phyloP scores from a whole-genome alignment of 352 stramenopile genomes.

The Peronospora belbahrii region DNA sequence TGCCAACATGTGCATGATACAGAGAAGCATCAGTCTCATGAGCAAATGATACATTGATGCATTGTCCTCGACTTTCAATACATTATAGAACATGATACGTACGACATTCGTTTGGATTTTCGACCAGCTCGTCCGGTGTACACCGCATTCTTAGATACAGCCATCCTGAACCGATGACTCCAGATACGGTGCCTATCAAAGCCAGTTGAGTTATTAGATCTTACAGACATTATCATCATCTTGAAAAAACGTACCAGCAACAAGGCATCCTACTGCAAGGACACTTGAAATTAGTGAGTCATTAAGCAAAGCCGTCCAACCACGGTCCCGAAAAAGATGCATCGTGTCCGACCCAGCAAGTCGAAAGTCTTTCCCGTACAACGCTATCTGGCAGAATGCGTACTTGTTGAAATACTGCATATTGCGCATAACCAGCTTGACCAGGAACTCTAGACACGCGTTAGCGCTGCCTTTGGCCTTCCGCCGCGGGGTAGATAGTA shows the following conservation, averaged over 20 bases:
- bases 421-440: constrained; percentile 61
- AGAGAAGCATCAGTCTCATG: background rate
- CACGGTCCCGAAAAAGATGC: constrained; percentile 70
- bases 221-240: background rate
- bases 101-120: constrained; percentile 52
- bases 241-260: constrained; percentile 51
- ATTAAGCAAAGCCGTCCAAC: constrained; percentile 73
- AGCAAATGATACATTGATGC: background rate
- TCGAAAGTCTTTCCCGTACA: constrained; percentile 83
- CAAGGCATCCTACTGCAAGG: constrained; percentile 59
- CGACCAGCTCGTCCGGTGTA: constrained; percentile 36
- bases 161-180: constrained; percentile 63
- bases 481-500: constrained; percentile 59
- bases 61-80: background rate
- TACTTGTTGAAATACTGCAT: constrained; percentile 86
- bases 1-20: constrained; percentile 14
- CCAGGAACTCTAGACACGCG: constrained; percentile 75
- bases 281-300: constrained; percentile 76
- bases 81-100: constrained; percentile 17
- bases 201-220: background rate
- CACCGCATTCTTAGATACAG: constrained; percentile 66
- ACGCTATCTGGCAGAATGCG: constrained; percentile 75
- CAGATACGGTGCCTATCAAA: constrained; percentile 51
- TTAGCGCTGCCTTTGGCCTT: constrained; percentile 60
- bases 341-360: constrained; percentile 69